phyloP scores from a whole-genome alignment of 192 early-diverging fungal genomes.

The Coemansia sp. region DNA sequence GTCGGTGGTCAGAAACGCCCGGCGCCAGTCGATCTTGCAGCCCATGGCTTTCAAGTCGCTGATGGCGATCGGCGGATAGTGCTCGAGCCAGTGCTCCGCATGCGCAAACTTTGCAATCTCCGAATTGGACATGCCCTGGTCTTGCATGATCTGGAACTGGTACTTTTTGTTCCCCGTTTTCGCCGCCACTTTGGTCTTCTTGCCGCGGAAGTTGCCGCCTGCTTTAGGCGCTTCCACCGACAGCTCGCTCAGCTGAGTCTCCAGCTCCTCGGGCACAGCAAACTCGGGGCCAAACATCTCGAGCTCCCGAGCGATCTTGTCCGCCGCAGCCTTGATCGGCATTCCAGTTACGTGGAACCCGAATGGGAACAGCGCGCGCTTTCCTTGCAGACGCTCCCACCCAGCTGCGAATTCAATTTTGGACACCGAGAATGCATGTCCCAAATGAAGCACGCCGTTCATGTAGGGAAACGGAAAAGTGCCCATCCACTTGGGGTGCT shows the following conservation, averaged over 20 bases:
- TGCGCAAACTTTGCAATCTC: conserved; percentile 95
- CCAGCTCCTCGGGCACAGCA: conserved; percentile 30
- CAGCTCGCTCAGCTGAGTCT: conserved; percentile 35
- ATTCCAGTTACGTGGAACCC: conserved; percentile 99
- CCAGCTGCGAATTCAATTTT: conserved; percentile 96
- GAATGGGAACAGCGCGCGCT: conserved; percentile 88
- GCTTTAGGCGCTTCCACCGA: conserved; percentile 55
- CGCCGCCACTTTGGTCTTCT: conserved; percentile 83
- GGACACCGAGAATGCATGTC: conserved; percentile 92
- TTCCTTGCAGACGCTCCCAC: conserved; percentile 92
- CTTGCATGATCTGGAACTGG: conserved; percentile 97
- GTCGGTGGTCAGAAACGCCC: conserved; percentile 97
- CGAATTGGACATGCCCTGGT: conserved; percentile 77
- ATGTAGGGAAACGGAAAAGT: conserved; percentile 98
- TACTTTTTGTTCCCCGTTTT: conserved; percentile 83
- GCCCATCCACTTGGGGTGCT: conserved; percentile 88
- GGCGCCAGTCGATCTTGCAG: conserved; percentile 90
- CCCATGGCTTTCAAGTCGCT: conserved; percentile 74
- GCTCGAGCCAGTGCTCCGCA: conserved; percentile 85
- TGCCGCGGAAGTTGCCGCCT: conserved; percentile 34
- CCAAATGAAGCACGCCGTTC: conserved; percentile 91
- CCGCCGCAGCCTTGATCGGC: conserved; percentile 87
- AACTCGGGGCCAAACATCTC: conserved; percentile 55
- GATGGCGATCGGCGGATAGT: conserved; percentile 90
- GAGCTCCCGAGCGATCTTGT: conserved; percentile 57